Percentiles rank a stretch among this genome's conserved stretches.
phyloP scores from a whole-genome alignment of 768 basidiomycete genomes.

The Termitomyces heimii region DNA sequence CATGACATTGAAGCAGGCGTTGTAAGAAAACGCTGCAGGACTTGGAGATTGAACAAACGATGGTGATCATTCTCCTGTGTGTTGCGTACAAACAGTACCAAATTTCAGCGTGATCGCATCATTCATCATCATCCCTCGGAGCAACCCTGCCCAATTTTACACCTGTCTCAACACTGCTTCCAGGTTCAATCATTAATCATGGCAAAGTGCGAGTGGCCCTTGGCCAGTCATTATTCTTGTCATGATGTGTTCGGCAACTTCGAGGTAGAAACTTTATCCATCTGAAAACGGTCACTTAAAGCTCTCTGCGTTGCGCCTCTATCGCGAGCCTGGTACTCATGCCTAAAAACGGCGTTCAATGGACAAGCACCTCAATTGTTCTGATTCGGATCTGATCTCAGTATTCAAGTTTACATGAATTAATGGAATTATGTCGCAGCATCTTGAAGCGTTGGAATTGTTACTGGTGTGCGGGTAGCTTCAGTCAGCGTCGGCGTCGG shows the following conservation, averaged over 20 bases:
- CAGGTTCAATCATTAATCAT: background rate
- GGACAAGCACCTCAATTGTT: background rate
- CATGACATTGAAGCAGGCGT: slow-evolving; percentile 20
- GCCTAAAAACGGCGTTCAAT: background rate
- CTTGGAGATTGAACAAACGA: background rate
- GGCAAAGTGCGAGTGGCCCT: background rate
- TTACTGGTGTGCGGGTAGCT: background rate
- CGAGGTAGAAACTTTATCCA: background rate
- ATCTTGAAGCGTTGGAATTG: background rate
- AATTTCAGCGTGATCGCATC: background rate
- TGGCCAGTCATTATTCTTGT: background rate
- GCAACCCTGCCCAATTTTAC: no score
- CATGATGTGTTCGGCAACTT: background rate
- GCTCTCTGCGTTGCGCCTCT: background rate
- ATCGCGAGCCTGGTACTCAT: background rate
- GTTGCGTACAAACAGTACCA: background rate
- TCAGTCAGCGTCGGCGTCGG: background rate
- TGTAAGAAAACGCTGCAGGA: background rate
- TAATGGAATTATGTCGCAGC: background rate
- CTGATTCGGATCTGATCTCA: background rate
- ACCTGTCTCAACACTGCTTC: background rate
- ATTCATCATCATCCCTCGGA: no score
- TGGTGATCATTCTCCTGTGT: background rate
- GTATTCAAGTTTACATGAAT: background rate
- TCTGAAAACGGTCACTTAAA: background rate